Conservation (phyloP, 352 stramenopile genomes). For the Globisporangium carolinianum region DNA sequence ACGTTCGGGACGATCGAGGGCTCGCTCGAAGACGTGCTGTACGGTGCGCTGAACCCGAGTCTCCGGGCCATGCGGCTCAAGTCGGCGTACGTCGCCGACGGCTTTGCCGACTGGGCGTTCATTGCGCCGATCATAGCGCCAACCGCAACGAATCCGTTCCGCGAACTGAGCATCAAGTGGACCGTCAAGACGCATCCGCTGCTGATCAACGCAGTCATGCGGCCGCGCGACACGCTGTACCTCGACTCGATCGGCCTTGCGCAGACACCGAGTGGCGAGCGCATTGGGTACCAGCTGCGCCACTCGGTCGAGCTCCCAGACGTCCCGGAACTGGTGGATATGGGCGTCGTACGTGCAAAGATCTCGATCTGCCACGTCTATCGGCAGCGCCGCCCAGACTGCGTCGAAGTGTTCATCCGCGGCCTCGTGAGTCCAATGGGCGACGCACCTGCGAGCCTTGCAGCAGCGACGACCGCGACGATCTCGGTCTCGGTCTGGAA, state of each 20-base stretch:
- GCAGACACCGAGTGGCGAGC: conserved; percentile 25
- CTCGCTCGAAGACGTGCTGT: conserved; percentile 15
- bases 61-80: conserved; percentile 45
- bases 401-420: conserved; percentile 35
- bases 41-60: conserved; percentile 15
- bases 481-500: conserved; percentile 5
- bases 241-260: conserved; percentile 44
- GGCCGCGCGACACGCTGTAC: conserved; percentile 49
- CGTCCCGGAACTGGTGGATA: conserved; percentile 22
- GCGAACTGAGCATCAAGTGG: conserved; percentile 42
- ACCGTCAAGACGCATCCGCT: conserved; percentile 34
- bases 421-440: conserved; percentile 6
- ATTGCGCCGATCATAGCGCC: conserved; percentile 29
- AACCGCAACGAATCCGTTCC: conserved; percentile 31
- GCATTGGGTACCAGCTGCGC: conserved; percentile 44
- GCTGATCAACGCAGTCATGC: conserved; percentile 30
- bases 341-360: conserved; percentile 35
- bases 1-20: conserved; percentile 14
- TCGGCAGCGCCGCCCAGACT: conserved; percentile 31
- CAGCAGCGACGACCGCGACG: not conserved
- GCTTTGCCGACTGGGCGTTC: conserved; percentile 39
- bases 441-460: not conserved
- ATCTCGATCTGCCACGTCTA: conserved; percentile 47
- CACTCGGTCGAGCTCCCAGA: conserved; percentile 55
- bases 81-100: conserved; percentile 41